Evolutionary conservation across 306 rosid genomes (phyloP), one percentile per base, ranked within the genome.

Genomic region (Hylodesmum podocarpum): DNA sequence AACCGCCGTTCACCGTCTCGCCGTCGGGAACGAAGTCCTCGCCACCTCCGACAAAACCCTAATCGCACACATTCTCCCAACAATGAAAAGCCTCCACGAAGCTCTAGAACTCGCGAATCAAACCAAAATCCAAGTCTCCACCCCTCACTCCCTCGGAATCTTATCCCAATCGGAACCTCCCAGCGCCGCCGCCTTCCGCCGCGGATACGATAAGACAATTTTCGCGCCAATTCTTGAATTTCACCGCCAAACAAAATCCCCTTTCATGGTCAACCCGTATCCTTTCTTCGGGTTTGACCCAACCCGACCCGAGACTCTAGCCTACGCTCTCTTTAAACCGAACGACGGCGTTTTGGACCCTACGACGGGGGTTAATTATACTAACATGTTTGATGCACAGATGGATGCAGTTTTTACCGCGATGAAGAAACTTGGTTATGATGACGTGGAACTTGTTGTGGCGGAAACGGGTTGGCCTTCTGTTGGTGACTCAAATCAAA

Each of bases 381-480:
- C 93, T 12, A 94, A 94, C 81, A 91, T 94, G 98, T 94, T 88
- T 46, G 98, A 94, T 25, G 98, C 97, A 0, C 96, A 90, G 70
- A 84, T 94, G 86, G 98, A 94, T 51, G 94, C 96, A 49, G 89
- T 94, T 43, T 88, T 74, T 79, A 80, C 96, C 22, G 97, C 98
- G n/a, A 90, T 94, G 96, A 94, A 91, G 87, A 86, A 58, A 25
- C 24, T 91, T 9, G 98, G 97, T 0, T 91, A 86, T 39, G 91
- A 76, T 4, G 97, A 91, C 69, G 93, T 94, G 59, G 97, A 88
- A 43, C 14, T 91, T 1, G 88, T 88, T 5, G 87, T 94, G 6
- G 97, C 81, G 0, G 97, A 90, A 81, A 91, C 98, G 55, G 98
- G 98, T 14, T 94, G 97, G 98, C 96, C 97, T 0, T 87, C 93